phyloP scores from a whole-genome alignment of 2,329 filamentous ascomycete species.

The Periglandula ipomoeae region DNA sequence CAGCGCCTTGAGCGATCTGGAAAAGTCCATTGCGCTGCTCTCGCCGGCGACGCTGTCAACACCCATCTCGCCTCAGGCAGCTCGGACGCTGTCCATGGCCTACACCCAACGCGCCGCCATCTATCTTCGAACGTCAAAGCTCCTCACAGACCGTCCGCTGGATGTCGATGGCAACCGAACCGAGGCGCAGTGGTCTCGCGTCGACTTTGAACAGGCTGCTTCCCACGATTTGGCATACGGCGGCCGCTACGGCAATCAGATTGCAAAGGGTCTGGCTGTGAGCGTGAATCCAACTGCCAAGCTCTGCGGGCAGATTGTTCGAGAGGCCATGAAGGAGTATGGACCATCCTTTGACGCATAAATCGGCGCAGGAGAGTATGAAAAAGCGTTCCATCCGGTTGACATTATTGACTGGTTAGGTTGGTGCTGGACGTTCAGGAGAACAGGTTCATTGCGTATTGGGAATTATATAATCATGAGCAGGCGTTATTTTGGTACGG shows the following conservation, averaged over 20 bases:
- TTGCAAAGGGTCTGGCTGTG: conserved; percentile 55
- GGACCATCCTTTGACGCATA: conserved; percentile 37
- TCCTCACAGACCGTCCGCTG: conserved; percentile 27
- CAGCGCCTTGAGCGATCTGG: conserved; percentile 43
- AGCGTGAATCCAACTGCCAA: conserved; percentile 60
- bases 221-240: conserved; percentile 55
- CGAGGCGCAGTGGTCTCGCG: conserved; percentile 40
- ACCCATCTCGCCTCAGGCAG: conserved; percentile 53
- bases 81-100: conserved; percentile 57
- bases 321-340: conserved; percentile 62
- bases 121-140: conserved; percentile 50
- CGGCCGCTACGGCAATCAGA: conserved; percentile 55
- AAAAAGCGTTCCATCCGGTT: background rate
- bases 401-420: too few relatives aligned
- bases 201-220: conserved; percentile 54
- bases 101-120: conserved; percentile 63
- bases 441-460: background rate
- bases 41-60: conserved; percentile 41
- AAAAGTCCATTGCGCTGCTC: conserved; percentile 48
- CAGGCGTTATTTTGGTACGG: conserved; percentile 1
- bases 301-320: conserved; percentile 59
- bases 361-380: background rate
- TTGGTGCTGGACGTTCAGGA: background rate
- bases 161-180: conserved; percentile 29
- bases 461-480: background rate